Conservation (phyloP, 495 filamentous ascomycete genomes). For the Hypoxylon cercidicola region DNA sequence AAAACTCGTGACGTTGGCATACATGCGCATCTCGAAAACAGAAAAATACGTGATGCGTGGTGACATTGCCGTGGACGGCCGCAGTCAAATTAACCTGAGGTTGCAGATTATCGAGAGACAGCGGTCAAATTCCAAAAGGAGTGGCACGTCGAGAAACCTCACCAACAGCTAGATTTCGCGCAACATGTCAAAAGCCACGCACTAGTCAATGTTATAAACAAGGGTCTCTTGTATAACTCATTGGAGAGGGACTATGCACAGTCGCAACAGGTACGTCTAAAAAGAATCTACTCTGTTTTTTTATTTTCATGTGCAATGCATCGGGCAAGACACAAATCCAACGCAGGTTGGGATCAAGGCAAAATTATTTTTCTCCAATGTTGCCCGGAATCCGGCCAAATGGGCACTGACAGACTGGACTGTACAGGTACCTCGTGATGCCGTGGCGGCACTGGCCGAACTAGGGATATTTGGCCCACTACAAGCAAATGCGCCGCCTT, state of each 20-base stretch:
- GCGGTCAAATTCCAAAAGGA: conserved; percentile 84
- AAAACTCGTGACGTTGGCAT: conserved; percentile 15
- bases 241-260: conserved; percentile 69
- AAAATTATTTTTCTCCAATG: conserved; percentile 43
- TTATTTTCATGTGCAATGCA: conserved; percentile 40
- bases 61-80: conserved; percentile 35
- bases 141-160: conserved; percentile 77
- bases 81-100: conserved; percentile 47
- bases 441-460: conserved; percentile 54
- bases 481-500: conserved; percentile 47
- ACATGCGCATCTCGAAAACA: conserved; percentile 15
- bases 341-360: conserved; percentile 38
- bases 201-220: conserved; percentile 78
- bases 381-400: conserved; percentile 42
- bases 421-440: conserved; percentile 59
- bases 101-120: conserved; percentile 73
- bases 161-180: conserved; percentile 77
- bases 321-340: conserved; percentile 34
- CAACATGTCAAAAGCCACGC: conserved; percentile 79
- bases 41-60: conserved; percentile 23
- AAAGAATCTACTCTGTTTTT: conserved; percentile 14
- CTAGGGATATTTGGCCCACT: conserved; percentile 63
- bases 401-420: conserved; percentile 56
- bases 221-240: conserved; percentile 76
- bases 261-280: conserved; percentile 66